Conservation (phyloP, 805 yeast species). For the Cyberlindnera galapagoensis region DNA sequence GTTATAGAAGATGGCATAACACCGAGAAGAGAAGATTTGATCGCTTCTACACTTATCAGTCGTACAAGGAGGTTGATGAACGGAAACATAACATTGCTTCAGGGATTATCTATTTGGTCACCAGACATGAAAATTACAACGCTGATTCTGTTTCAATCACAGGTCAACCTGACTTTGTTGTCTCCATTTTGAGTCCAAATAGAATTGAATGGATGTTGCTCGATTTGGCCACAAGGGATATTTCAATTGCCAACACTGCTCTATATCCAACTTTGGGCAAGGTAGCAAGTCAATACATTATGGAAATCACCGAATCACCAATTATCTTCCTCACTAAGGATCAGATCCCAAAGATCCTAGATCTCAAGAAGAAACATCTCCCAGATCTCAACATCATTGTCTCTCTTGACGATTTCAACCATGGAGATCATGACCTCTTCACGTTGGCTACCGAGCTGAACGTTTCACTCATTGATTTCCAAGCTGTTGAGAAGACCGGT, state of each 20-base stretch:
- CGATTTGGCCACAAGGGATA: slow-evolving; percentile 50
- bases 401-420: slow-evolving; percentile 44
- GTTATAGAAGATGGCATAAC: slow-evolving; percentile 24
- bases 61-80: slow-evolving; percentile 31
- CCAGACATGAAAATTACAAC: slow-evolving; percentile 5
- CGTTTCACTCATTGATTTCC: slow-evolving; percentile 35
- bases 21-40: slow-evolving; percentile 27
- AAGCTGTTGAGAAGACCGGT: slow-evolving; percentile 38
- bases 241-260: slow-evolving; percentile 37
- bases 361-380: slow-evolving; percentile 36
- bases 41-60: slow-evolving; percentile 34
- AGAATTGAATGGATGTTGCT: slow-evolving; percentile 51
- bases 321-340: slow-evolving; percentile 40
- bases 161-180: slow-evolving; percentile 30
- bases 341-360: slow-evolving; percentile 35
- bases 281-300: slow-evolving; percentile 44
- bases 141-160: slow-evolving; percentile 1
- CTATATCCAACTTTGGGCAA: slow-evolving; percentile 41
- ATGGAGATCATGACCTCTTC: slow-evolving; percentile 28
- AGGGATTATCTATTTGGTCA: slow-evolving; percentile 33
- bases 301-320: slow-evolving; percentile 46
- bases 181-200: slow-evolving; percentile 43
- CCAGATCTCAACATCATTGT: slow-evolving; percentile 41
- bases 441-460: slow-evolving; percentile 25
- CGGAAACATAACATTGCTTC: slow-evolving; percentile 38